Percentiles rank a stretch among this genome's conserved stretches.
Conservation (phyloP, 768 basidiomycete species). For the Kwoniella shandongensis region DNA sequence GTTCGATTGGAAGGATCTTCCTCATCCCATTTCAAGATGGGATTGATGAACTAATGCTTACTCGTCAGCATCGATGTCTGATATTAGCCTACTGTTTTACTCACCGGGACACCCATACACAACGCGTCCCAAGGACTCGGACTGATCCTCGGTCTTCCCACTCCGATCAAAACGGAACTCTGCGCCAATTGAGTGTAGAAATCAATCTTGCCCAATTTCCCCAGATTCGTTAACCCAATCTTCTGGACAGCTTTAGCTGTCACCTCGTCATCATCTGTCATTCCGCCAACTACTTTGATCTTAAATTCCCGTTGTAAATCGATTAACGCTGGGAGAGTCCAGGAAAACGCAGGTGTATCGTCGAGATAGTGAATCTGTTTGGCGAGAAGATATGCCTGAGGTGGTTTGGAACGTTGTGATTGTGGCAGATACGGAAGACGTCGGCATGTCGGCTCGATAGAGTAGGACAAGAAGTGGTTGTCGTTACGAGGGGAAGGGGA, state of each 20-base stretch:
- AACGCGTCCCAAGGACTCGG: conserved; percentile 47
- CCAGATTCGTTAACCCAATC: conserved; percentile 34
- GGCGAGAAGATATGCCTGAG: conserved; percentile 43
- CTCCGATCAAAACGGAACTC: conserved; percentile 40
- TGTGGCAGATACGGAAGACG: conserved; percentile 20
- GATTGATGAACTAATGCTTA: conserved; percentile 41
- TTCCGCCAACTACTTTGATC: conserved; percentile 30
- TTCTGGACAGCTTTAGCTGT: conserved; percentile 16
- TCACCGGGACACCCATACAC: conserved; percentile 46
- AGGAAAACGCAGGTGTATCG: conserved; percentile 28
- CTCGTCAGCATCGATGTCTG: conserved; percentile 4
- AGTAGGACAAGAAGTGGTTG: conserved; percentile 41
- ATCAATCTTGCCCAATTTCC: conserved; percentile 32
- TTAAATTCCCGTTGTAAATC: conserved; percentile 20
- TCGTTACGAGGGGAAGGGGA: conserved; percentile 37
- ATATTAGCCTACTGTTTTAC: conserved; percentile 5
- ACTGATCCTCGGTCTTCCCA: conserved; percentile 40
- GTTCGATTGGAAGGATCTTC: conserved; percentile 35
- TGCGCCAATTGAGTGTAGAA: conserved; percentile 35
- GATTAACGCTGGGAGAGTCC: conserved; percentile 27
- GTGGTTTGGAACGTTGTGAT: conserved; percentile 14
- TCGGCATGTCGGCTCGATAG: conserved; percentile 44
- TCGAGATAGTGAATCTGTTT: conserved; percentile 40
- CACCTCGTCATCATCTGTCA: conserved; percentile 36
- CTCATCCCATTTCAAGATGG: conserved; percentile 41